A percentile compares a stretch with the other conserved stretches of the same genome.
Evolutionary conservation across 805 yeast species (phyloP).

Genomic region (Candida awuae): DNA sequence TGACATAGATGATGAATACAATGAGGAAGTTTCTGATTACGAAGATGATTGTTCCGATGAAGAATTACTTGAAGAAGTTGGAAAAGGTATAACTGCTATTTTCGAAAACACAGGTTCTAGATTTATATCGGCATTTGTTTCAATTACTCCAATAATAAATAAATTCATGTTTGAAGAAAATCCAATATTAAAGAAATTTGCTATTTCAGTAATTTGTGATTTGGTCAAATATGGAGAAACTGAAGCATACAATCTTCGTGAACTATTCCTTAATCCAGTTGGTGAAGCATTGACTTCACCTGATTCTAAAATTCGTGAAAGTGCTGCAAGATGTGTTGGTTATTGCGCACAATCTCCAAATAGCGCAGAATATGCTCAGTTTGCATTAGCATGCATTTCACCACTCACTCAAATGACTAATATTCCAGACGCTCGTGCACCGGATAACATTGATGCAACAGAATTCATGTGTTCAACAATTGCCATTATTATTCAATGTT

Average conservation of each 20-base stretch:
- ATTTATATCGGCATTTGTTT: constrained; percentile 60
- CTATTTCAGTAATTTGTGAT: constrained; percentile 73
- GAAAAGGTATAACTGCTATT: constrained; percentile 61
- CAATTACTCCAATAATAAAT: constrained; percentile 54
- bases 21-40: constrained; percentile 76
- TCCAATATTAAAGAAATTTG: constrained; percentile 64
- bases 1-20: constrained; percentile 72
- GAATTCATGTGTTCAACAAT: constrained; percentile 79
- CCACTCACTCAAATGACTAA: constrained; percentile 65
- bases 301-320: constrained; percentile 73
- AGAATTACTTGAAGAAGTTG: constrained; percentile 79
- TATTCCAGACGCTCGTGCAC: constrained; percentile 77
- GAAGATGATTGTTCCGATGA: constrained; percentile 87
- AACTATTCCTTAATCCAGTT: constrained; percentile 52
- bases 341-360: constrained; percentile 81
- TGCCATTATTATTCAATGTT: constrained; percentile 69
- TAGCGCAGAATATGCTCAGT: constrained; percentile 41
- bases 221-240: constrained; percentile 74
- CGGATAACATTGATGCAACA: constrained; percentile 77
- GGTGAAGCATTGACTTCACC: constrained; percentile 61
- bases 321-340: constrained; percentile 79
- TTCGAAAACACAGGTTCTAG: constrained; percentile 53
- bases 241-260: constrained; percentile 54
- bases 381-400: constrained; percentile 62
- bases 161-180: constrained; percentile 58